These are phyloP conservation scores for Tylopilus balloui DNA, from an alignment of 768 basidiomycete genomes.

Conservation along the genomic window DNA sequence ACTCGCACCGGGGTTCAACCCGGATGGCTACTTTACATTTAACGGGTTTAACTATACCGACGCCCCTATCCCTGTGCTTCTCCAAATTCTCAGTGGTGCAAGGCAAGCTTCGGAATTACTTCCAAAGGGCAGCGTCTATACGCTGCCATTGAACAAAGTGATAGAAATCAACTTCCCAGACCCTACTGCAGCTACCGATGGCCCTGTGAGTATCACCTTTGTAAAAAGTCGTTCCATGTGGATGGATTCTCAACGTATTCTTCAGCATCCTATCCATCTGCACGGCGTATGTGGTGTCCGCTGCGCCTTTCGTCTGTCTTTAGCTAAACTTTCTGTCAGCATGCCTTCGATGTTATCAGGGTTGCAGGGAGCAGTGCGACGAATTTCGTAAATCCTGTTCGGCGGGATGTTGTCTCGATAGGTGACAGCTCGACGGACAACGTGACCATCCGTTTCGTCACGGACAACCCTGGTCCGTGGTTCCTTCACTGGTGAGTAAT, in stretches of 20 bases:
- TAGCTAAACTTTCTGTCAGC: slow-evolving; percentile 17
- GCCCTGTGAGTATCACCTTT: slow-evolving; percentile 23
- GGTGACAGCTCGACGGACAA: slow-evolving; percentile 33
- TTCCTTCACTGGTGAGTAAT: slow-evolving; percentile 4
- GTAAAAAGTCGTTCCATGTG: neutral
- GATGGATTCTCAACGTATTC: neutral
- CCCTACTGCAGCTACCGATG: slow-evolving; percentile 17
- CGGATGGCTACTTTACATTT: slow-evolving; percentile 12
- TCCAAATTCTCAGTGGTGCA: slow-evolving; percentile 42
- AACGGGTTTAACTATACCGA: slow-evolving; percentile 31
- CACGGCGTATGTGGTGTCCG: slow-evolving; percentile 36
- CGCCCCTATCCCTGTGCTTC: slow-evolving; percentile 37
- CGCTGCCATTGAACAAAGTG: slow-evolving; percentile 39
- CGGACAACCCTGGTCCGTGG: slow-evolving; percentile 63
- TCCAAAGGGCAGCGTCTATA: slow-evolving; percentile 45
- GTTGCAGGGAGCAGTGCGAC: slow-evolving; percentile 21
- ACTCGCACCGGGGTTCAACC: slow-evolving; percentile 6
- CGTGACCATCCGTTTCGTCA: slow-evolving; percentile 54
- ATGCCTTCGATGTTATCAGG: slow-evolving; percentile 34
- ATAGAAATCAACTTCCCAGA: slow-evolving; percentile 46
- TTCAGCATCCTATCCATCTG: slow-evolving; percentile 38
- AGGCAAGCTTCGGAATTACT: slow-evolving; percentile 41
- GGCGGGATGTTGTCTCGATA: slow-evolving; percentile 30
- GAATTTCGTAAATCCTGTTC: slow-evolving; percentile 36
- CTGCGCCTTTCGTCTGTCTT: neutral